Evolutionary conservation across 495 filamentous ascomycete species (phyloP), one percentile per base, ranked within the genome.

Genomic region (Xylaria flabelliformis): DNA sequence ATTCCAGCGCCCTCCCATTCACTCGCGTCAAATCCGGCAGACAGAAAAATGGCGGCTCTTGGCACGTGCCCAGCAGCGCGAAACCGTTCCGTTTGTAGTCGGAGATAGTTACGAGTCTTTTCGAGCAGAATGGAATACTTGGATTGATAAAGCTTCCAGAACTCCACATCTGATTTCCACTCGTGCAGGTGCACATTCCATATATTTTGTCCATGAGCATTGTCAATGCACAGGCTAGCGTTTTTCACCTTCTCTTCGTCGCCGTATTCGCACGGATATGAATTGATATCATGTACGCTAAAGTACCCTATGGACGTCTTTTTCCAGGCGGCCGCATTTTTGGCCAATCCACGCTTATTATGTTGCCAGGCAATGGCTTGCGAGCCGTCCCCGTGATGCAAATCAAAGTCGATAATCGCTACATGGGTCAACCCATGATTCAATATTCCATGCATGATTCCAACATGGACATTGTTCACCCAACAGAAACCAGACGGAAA

Each of bases 381-480:
- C 7, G 94, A 97, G 29, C 96, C 96, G 77, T 99, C 96, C 10
- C 96, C 96, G 80, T 99, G 96, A 73, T 99, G 96, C 7, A 99
- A 83, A 79, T 99, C 96, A 77, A 98, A 97, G 80, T 99, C 96
- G 74, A 99, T 89, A 73, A 99, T 99, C 6, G 94, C 96, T 0
- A 94, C 95, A 79, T 98, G 96, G 0, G 94, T 98, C 51, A 98
- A 80, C 8, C 92, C 95, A 76, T 97, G 90, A 62, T 86, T 88
- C 69, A 93, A 87, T 5, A 92, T 90, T 13, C 91, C 96, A 77
- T 98, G 92, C 75, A 95, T 92, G 70, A 98, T 97, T 0, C 96
- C 97, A 42, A 98, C 94, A 78, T 98, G 95, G 8, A 98, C 94
- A 78, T 99, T 99, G 80, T 99, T 99, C 68, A 99, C 80, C 96